Evolutionary conservation across 2,329 filamentous ascomycete genomes (phyloP), one percentile per base, ranked within the genome.

Genomic region (Fusarium keratoplasticum): DNA sequence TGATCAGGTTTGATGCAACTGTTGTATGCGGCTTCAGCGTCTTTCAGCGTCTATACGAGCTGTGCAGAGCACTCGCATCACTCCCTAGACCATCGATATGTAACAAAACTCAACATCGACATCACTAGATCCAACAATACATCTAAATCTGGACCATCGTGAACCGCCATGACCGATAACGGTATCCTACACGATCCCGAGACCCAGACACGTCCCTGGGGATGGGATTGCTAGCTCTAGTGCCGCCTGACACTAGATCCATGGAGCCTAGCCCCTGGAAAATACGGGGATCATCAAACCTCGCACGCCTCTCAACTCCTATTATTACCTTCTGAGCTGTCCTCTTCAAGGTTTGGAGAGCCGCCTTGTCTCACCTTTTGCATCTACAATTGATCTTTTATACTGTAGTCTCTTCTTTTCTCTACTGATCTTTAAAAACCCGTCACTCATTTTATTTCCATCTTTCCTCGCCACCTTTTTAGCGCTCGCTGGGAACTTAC

Each of bases 291-390:
- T 64, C 29, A 59, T 64, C 61, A 58, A 55, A 67, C 60, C 71
- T 52, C 50, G 52, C 68, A 6, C 44, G 44, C 44, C 47, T 52
- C 47, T 31, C 70, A 67, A 73, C 75, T 77, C 71, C 65, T 75
- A 72, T 75, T 71, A 67, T 63, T 70, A 69, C 47, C 38, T 65
- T 69, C 74, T 77, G 74, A 76, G 70, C 69, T 77, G 76, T 78
- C 74, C 76, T 77, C 74, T 77, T 66, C 35, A n/a, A 52, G 31
- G 36, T 16, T 29, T 50, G 22, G 22, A 47, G 42, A 47, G 42
- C 42, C 22, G 22, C 54, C 67, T 69, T 76, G 74, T 76, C 75
- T 77, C 67, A 75, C 64, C 29, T 69, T 58, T 69, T 58, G 27
- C 64, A 64, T 76, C 73, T 72, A 62, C 66, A 63, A 70, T 73